Evolutionary conservation across 768 basidiomycete species (phyloP).

Genomic region (Erythrobasidium yunnanense): DNA sequence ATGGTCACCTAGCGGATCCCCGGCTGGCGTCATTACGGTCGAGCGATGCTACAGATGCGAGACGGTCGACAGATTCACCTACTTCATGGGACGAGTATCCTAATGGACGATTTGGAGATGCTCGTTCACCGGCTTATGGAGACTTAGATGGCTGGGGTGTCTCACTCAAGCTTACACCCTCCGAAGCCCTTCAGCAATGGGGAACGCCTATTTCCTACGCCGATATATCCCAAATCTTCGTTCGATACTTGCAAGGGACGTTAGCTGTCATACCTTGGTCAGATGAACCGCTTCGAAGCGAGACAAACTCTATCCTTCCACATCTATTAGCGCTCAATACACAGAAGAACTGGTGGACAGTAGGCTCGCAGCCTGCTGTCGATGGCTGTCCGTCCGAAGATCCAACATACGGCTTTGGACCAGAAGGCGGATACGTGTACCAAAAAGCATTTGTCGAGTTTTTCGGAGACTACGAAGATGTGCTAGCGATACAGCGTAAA

Average conservation of each 20-base stretch:
- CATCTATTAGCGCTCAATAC: slow-evolving; percentile 66
- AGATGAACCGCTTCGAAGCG: slow-evolving; percentile 62
- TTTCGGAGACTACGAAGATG: slow-evolving; percentile 51
- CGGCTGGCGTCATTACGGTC: slow-evolving; percentile 2
- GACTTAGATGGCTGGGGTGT: slow-evolving; percentile 95
- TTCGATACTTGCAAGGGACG: slow-evolving; percentile 60
- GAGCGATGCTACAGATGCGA: background rate
- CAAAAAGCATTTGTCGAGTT: slow-evolving; percentile 98
- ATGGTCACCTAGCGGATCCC: slow-evolving; percentile 4
- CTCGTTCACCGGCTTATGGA: slow-evolving; percentile 92
- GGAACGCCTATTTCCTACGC: slow-evolving; percentile 55
- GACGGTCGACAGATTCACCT: slow-evolving; percentile 6
- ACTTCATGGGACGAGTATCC: slow-evolving; percentile 60
- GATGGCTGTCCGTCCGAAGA: slow-evolving; percentile 67
- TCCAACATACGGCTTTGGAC: slow-evolving; percentile 82
- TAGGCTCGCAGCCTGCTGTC: slow-evolving; percentile 89
- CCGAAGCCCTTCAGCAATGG: slow-evolving; percentile 58
- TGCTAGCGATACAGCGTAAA: slow-evolving; percentile 35
- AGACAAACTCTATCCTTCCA: slow-evolving; percentile 68
- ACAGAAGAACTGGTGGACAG: slow-evolving; percentile 76
- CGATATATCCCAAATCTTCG: slow-evolving; percentile 69
- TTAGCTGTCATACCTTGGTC: slow-evolving; percentile 80
- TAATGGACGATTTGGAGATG: slow-evolving; percentile 96
- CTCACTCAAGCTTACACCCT: slow-evolving; percentile 75
- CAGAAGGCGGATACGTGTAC: slow-evolving; percentile 81